Base-by-base conservation (phyloP, 768 basidiomycete species). In the Tricholoma bakamatsutake region DNA sequence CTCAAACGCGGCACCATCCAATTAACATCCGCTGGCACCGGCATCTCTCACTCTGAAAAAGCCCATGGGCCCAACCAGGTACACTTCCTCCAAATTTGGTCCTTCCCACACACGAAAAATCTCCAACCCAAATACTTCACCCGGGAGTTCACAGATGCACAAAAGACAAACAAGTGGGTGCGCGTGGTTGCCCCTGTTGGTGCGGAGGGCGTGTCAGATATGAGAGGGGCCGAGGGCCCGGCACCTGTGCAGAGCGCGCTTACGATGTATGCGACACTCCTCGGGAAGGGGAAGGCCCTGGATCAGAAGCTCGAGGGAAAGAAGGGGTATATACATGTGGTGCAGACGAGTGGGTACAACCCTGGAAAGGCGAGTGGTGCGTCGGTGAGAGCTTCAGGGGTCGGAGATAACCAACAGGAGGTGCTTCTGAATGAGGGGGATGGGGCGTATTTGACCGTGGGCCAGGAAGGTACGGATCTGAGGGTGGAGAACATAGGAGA, bases 21-120 rank as follows among this genome's bases (percentile, higher is more conserved):
- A 69, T 82, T 97, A 73, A 94, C 94, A 2, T 92, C 88, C 1
- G 85, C 95, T 0, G 95, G 95, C 9, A 94, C 88, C 0, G 96
- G 96, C 3, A 96, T 98, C 63, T 78, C 84, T 0, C 95, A 98
- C 69, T 87, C 85, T 30, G 79, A 82, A 66, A 78, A 79, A 45
- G 69, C 76, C 1, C 64, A 78, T 54, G 77, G 78, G 17, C 47
- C 64, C 34, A 67, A 67, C 37, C 70, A 69, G 50, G 79, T 77
- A 4, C 80, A 80, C 58, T 80, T 80, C 68, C 73, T 80, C 17
- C 79, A 81, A 58, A 80, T 80, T 58, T 81, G 79, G 80, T 72
- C 78, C 39, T 7, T 75, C 0, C 80, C 80, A 0, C 67, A 70
- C 53, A 68, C 67, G 0, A 60, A 68, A 4, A 67, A 74, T 5